These are phyloP conservation scores for Ophiobolus disseminans DNA, from an alignment of 2,329 filamentous ascomycete genomes.

Conservation along the genomic window DNA sequence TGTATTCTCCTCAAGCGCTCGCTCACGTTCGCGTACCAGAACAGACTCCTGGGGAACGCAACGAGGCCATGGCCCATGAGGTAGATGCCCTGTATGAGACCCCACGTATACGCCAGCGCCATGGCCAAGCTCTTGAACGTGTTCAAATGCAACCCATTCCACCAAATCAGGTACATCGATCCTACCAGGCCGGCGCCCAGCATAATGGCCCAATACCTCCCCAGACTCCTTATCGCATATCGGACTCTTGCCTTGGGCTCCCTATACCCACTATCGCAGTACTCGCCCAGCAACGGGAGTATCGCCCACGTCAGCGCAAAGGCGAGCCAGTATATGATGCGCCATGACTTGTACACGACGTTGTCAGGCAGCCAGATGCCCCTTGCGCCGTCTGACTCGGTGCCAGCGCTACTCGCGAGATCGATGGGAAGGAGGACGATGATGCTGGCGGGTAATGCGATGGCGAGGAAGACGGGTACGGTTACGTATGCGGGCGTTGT, in stretches of 20 bases:
- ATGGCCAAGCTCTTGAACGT: slow-evolving; percentile 86
- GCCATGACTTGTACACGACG: slow-evolving; percentile 85
- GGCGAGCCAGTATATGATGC: slow-evolving; percentile 96
- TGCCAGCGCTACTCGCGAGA: slow-evolving; percentile 81
- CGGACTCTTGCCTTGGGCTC: slow-evolving; percentile 80
- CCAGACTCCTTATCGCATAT: slow-evolving; percentile 87
- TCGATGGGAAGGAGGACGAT: slow-evolving; percentile 94
- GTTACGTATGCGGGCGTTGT: slow-evolving; percentile 88
- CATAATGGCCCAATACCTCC: slow-evolving; percentile 84
- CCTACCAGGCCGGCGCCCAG: slow-evolving; percentile 74
- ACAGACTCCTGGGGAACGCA: slow-evolving; percentile 81
- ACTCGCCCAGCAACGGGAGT: slow-evolving; percentile 90
- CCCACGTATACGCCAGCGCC: slow-evolving; percentile 95
- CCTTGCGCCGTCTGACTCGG: slow-evolving; percentile 71
- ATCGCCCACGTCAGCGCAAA: slow-evolving; percentile 96
- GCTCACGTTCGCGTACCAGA: slow-evolving; percentile 79
- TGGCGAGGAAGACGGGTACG: slow-evolving; percentile 92
- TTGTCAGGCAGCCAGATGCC: slow-evolving; percentile 87
- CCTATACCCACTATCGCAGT: slow-evolving; percentile 90
- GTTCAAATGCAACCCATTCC: slow-evolving; percentile 73
- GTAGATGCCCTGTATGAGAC: slow-evolving; percentile 88
- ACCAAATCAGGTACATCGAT: slow-evolving; percentile 82
- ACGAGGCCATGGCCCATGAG: slow-evolving; percentile 98
- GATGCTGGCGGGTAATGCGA: slow-evolving; percentile 89
- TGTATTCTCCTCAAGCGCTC: slow-evolving; percentile 78